Percentiles rank a stretch among this genome's conserved stretches.
These are phyloP conservation scores for Ganoderma meredithae DNA, from an alignment of 1,284 basidiomycete species.

Conservation along the genomic window DNA sequence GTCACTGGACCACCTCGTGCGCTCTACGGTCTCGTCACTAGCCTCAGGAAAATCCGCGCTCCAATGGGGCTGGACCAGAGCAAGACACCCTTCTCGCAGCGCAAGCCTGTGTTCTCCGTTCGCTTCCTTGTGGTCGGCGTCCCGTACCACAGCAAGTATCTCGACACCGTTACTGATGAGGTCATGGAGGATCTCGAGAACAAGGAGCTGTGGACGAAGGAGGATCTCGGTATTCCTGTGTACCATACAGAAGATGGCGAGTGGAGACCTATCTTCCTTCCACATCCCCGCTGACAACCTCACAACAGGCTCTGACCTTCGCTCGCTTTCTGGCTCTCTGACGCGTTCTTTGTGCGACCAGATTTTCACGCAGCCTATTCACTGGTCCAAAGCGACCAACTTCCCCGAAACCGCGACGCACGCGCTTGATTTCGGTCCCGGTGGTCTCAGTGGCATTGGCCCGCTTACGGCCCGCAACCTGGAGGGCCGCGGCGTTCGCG, in stretches of 20 bases:
- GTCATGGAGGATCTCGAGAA: conserved; percentile 80
- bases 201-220: conserved; percentile 83
- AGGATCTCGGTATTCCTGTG: conserved; percentile 85
- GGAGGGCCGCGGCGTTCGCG: conserved; percentile 92
- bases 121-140: conserved; percentile 95
- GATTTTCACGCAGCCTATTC: conserved; percentile 91
- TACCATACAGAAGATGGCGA: conserved; percentile 92
- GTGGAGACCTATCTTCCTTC: conserved; percentile 37
- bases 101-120: conserved; percentile 93
- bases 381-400: conserved; percentile 91
- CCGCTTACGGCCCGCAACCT: conserved; percentile 90
- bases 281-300: not conserved
- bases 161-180: conserved; percentile 80
- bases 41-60: conserved; percentile 89
- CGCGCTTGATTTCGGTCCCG: conserved; percentile 96
- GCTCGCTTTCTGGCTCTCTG: conserved; percentile 68
- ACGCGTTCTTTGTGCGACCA: conserved; percentile 89
- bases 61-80: conserved; percentile 90
- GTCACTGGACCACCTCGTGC: conserved; percentile 93
- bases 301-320: conserved; percentile 80
- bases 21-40: conserved; percentile 93
- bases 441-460: conserved; percentile 93
- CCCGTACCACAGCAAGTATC: conserved; percentile 93
- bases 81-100: conserved; percentile 93
- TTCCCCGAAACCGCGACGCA: conserved; percentile 94